These are phyloP conservation scores for Trichoderma koningiopsis DNA, from an alignment of 2,329 filamentous ascomycete species.

Conservation along the genomic window DNA sequence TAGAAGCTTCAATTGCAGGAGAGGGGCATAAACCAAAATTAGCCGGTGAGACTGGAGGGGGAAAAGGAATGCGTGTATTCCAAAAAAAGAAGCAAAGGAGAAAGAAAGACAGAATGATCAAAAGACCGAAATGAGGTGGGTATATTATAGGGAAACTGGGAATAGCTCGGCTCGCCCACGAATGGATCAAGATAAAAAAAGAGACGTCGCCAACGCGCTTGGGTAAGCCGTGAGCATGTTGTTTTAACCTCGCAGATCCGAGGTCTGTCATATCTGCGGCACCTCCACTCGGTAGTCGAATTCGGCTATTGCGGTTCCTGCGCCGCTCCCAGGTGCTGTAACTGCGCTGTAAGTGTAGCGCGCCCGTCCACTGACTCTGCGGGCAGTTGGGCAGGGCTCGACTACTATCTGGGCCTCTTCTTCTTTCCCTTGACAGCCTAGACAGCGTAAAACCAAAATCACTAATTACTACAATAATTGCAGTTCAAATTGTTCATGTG, in stretches of 20 bases:
- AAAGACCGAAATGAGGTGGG: not conserved
- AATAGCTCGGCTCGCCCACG: not conserved
- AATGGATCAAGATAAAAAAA: not conserved
- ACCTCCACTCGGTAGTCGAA: not conserved
- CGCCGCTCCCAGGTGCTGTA: not conserved
- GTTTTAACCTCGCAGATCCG: not conserved
- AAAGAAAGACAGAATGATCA: too few relatives aligned
- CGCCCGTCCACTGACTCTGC: too few relatives aligned
- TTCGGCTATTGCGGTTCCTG: slow-evolving; percentile 5
- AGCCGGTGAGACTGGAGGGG: not conserved
- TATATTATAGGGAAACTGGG: not conserved
- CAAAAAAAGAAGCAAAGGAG: not conserved
- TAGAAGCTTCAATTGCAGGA: too few relatives aligned
- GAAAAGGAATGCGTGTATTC: not conserved
- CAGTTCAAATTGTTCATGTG: not conserved
- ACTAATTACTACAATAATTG: not conserved
- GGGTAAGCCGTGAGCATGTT: not conserved
- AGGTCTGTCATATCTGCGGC: not conserved
- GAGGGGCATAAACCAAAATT: not conserved
- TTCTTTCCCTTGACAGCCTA: not conserved
- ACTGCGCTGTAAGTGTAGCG: not conserved
- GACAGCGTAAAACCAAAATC: not conserved
- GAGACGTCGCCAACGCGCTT: not conserved
- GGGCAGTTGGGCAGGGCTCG: not conserved
- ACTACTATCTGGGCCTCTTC: not conserved